These are phyloP conservation scores for Sinapis alba DNA, from an alignment of 441 rosid species.

Conservation along the genomic window DNA sequence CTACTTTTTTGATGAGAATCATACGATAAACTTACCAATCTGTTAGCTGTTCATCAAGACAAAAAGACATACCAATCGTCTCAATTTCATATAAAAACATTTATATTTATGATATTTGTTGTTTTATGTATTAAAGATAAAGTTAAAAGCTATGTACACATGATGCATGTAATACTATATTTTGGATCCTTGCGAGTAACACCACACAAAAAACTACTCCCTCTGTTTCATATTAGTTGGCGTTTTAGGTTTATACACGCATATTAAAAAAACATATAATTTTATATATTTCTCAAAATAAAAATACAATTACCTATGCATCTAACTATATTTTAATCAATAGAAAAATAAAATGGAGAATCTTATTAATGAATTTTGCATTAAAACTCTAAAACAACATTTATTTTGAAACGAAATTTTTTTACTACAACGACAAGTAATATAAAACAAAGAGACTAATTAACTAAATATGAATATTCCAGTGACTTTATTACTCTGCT, in stretches of 20 bases:
- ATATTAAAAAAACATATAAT: no score
- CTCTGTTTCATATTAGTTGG: no score
- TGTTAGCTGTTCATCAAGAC: not conserved
- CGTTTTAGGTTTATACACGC: no score
- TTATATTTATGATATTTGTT: not conserved
- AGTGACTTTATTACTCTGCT: not conserved
- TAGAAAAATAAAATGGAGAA: no score
- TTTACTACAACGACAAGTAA: no score
- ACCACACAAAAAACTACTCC: not conserved
- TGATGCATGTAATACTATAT: not conserved
- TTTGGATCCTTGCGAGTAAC: not conserved
- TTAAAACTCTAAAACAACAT: no score
- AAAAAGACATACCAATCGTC: not conserved
- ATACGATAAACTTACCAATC: not conserved
- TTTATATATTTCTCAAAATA: no score
- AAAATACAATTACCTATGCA: no score
- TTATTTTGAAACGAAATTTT: no score
- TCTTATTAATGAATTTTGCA: no score
- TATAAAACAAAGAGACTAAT: not conserved
- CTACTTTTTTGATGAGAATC: not conserved
- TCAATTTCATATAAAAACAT: not conserved
- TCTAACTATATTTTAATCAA: no score
- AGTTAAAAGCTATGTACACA: no score
- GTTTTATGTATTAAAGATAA: not conserved
- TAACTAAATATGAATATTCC: not conserved